Percentiles rank a stretch among this genome's conserved stretches.
Evolutionary conservation across 371 early-diverging fungal species (phyloP).

Genomic region (Mortierella sp.): DNA sequence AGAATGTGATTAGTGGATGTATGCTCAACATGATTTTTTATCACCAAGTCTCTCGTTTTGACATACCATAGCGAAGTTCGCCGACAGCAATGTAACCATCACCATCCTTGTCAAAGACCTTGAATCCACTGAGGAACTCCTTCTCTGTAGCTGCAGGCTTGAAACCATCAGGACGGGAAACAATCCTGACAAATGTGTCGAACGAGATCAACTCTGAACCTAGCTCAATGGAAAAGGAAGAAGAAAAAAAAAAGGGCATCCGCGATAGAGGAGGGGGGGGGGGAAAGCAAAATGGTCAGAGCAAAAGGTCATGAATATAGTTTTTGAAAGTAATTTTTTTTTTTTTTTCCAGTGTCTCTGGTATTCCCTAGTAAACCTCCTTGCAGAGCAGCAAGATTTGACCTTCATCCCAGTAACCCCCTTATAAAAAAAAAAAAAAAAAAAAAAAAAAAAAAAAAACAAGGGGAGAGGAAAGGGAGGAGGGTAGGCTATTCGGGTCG

Average conservation of each 20-base stretch:
- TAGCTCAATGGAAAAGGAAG: not conserved
- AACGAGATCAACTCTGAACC: constrained; percentile 60
- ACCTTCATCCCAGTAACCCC: too few species aligned
- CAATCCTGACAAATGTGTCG: constrained; percentile 77
- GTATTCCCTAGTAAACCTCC: not conserved
- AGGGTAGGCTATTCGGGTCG: not conserved
- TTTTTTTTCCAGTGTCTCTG: too few species aligned
- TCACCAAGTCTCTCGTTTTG: not conserved
- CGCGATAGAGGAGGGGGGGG: not conserved
- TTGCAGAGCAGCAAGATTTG: not conserved
- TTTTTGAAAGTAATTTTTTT: not conserved
- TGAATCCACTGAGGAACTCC: constrained; percentile 96
- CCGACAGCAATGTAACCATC: constrained; percentile 92
- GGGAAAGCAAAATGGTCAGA: not conserved
- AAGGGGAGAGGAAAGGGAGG: not conserved
- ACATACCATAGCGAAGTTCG: constrained; percentile 89
- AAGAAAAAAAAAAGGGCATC: not conserved
- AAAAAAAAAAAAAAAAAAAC: not conserved
- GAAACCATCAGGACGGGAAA: constrained; percentile 82
- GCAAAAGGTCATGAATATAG: not conserved
- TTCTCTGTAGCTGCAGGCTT: constrained; percentile 82
- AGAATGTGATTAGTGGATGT: not conserved
- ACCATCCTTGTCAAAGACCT: constrained; percentile 96
- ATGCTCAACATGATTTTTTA: not conserved
- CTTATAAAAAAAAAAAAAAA: too few species aligned